Percentiles rank a stretch among this genome's conserved stretches.
phyloP scores from a whole-genome alignment of 1,284 basidiomycete genomes.

The Ceratobasidium sp. region DNA sequence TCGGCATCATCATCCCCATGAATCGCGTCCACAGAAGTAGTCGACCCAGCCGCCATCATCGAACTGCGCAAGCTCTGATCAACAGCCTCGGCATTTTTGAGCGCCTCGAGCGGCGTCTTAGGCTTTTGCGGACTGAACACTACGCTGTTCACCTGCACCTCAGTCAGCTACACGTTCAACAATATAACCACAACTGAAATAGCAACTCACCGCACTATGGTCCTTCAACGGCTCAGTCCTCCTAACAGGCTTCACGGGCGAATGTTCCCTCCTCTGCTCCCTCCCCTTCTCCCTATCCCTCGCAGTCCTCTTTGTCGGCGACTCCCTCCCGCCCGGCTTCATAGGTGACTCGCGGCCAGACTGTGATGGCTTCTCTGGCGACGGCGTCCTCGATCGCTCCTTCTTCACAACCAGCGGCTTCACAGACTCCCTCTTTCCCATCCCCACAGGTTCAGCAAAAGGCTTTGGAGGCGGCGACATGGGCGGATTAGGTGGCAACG shows the following conservation, averaged over 20 bases:
- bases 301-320: not conserved
- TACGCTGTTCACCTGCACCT: not conserved
- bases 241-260: constrained; percentile 24
- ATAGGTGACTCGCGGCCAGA: constrained; percentile 25
- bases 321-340: constrained; percentile 9
- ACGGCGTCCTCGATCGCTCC: constrained; percentile 34
- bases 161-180: not conserved
- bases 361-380: constrained; percentile 12
- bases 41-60: constrained; percentile 26
- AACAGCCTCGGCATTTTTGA: not conserved
- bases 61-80: constrained; percentile 16
- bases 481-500: constrained; percentile 20
- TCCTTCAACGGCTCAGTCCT: constrained; percentile 40
- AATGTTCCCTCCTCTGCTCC: constrained; percentile 15
- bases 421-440: constrained; percentile 2
- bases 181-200: not conserved
- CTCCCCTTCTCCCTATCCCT: not conserved
- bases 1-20: constrained; percentile 34
- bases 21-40: constrained; percentile 39
- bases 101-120: not conserved
- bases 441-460: not conserved
- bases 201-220: constrained; percentile 31
- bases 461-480: not conserved
- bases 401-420: constrained; percentile 35
- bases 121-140: not conserved